A percentile compares a stretch with the other conserved stretches of the same genome.
phyloP scores from a whole-genome alignment of 1,139 yeast genomes.

The Saccharomyces hybrid region DNA sequence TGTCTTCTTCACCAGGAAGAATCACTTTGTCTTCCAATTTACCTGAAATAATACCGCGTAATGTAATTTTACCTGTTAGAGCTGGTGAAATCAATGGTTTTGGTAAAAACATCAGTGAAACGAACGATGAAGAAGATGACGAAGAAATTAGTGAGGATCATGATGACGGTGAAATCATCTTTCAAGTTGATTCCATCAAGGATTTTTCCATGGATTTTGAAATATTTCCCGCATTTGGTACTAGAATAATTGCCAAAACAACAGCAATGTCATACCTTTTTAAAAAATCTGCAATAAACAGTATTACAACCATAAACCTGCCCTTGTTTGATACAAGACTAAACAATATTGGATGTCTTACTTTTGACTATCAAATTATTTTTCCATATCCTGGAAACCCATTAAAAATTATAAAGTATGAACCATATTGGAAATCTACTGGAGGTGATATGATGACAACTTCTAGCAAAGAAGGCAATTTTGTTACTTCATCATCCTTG shows the following conservation, averaged over 20 bases:
- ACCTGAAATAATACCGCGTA: constrained; percentile 77
- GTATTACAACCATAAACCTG: constrained; percentile 41
- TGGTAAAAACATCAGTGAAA: background rate
- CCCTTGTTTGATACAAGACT: constrained; percentile 81
- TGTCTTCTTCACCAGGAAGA: constrained; percentile 46
- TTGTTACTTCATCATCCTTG: constrained; percentile 87
- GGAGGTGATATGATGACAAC: constrained; percentile 2
- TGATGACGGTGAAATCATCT: constrained; percentile 68
- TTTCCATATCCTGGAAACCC: constrained; percentile 82
- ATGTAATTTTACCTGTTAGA: constrained; percentile 58
- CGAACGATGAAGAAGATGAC: constrained; percentile 5
- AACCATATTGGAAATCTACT: constrained; percentile 90
- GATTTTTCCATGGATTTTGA: constrained; percentile 82
- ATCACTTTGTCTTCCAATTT: constrained; percentile 68
- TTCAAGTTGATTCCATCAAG: constrained; percentile 77
- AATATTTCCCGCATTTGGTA: constrained; percentile 92
- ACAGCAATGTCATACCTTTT: constrained; percentile 60
- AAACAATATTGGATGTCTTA: constrained; percentile 73
- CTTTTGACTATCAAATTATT: constrained; percentile 73
- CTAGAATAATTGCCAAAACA: constrained; percentile 82
- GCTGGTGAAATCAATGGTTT: background rate
- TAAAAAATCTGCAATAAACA: constrained; percentile 33
- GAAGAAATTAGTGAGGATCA: constrained; percentile 31
- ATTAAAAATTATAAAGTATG: constrained; percentile 84
- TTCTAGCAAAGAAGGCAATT: constrained; percentile 33